phyloP scores from a whole-genome alignment of 2,329 filamentous ascomycete species.

The Penicillium decumbens region DNA sequence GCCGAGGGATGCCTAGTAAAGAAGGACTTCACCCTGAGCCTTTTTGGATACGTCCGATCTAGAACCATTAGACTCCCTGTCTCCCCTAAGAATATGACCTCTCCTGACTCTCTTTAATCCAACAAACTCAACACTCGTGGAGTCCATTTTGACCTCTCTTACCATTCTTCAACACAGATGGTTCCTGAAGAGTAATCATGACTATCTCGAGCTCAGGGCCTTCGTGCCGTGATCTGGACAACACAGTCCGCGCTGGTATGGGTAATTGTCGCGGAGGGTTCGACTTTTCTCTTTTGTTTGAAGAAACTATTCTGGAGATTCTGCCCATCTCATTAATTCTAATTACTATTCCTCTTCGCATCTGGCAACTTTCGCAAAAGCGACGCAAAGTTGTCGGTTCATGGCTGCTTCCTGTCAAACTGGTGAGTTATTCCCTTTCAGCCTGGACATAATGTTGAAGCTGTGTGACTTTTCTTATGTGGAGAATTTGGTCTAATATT shows the following conservation, averaged over 20 bases:
- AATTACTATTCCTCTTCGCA: constrained; percentile 32
- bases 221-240: constrained; percentile 33
- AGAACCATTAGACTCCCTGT: constrained; percentile 12
- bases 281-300: constrained; percentile 47
- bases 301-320: constrained; percentile 40
- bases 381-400: constrained; percentile 34
- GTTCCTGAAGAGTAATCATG: constrained; percentile 27
- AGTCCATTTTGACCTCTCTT: constrained; percentile 11
- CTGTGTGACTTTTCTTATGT: not conserved
- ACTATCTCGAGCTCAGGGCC: constrained; percentile 22
- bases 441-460: not conserved
- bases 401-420: constrained; percentile 29
- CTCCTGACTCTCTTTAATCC: constrained; percentile 5
- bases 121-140: constrained; percentile 9
- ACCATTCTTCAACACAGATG: constrained; percentile 12
- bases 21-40: constrained; percentile 1
- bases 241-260: constrained; percentile 33
- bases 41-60: constrained; percentile 21
- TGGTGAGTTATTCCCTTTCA: constrained; percentile 29
- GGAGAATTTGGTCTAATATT: constrained; percentile 6
- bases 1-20: constrained; percentile 17
- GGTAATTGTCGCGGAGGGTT: constrained; percentile 38
- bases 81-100: constrained; percentile 11
- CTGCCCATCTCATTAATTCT: constrained; percentile 37
- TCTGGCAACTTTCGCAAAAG: constrained; percentile 35